A percentile compares a stretch with the other conserved stretches of the same genome.
phyloP scores from a whole-genome alignment of 2,329 filamentous ascomycete genomes.

The Diaporthe amygdali region DNA sequence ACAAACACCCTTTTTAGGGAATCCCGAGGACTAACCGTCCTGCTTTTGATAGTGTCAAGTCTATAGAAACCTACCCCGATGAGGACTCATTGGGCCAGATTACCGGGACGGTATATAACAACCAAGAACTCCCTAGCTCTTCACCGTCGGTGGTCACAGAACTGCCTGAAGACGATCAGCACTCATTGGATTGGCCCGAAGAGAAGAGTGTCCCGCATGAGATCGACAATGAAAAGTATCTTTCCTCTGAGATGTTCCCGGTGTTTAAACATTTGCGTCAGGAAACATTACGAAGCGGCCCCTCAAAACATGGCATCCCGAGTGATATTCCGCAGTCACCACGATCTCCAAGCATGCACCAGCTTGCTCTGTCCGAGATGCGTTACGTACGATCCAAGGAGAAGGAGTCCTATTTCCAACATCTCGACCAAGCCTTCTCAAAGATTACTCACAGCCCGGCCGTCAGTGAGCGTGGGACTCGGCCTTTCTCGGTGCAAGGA shows the following conservation, averaged over 20 bases:
- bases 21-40: not conserved
- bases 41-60: not conserved
- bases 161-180: not conserved
- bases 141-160: not conserved
- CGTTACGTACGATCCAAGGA: not conserved
- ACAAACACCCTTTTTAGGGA: not conserved
- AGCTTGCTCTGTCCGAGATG: not conserved
- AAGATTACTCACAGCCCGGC: not conserved
- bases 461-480: not conserved
- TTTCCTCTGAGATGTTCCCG: conserved; percentile 1
- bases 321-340: not conserved
- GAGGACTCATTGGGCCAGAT: not conserved
- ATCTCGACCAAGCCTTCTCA: not conserved
- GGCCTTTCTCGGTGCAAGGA: not conserved
- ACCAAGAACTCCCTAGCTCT: not conserved
- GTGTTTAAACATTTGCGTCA: not conserved
- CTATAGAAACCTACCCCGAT: not conserved
- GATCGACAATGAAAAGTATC: not conserved
- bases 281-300: not conserved
- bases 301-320: not conserved
- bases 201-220: not conserved
- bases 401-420: not conserved
- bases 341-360: not conserved
- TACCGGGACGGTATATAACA: not conserved
- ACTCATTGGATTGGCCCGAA: not conserved